Percentiles rank a stretch among this genome's conserved stretches.
Conservation (phyloP, 2,329 filamentous ascomycete genomes). For the Alternaria dauci region DNA sequence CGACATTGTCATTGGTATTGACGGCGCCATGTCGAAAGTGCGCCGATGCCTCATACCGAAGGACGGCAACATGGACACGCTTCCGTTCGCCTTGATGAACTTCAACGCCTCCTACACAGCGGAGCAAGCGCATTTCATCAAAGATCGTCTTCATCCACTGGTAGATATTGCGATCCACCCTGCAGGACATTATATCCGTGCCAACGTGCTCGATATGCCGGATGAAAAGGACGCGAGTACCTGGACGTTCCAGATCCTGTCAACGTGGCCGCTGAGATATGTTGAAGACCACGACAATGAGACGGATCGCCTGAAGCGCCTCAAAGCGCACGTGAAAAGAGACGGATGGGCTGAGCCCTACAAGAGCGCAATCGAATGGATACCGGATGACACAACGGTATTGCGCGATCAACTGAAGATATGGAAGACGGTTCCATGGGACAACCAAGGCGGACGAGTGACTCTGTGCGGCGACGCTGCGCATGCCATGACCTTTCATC, state of each 20-base stretch:
- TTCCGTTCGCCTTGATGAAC: slow-evolving; percentile 43
- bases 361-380: slow-evolving; percentile 45
- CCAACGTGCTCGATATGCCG: slow-evolving; percentile 45
- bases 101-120: slow-evolving; percentile 40
- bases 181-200: slow-evolving; percentile 41
- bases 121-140: slow-evolving; percentile 37
- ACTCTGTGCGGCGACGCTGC: slow-evolving; percentile 51
- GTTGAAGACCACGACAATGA: slow-evolving; percentile 43
- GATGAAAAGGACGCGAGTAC: slow-evolving; percentile 43
- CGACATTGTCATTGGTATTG: slow-evolving; percentile 34
- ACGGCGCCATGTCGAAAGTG: slow-evolving; percentile 39
- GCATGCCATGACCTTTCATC: slow-evolving; percentile 54
- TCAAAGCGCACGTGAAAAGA: slow-evolving; percentile 39
- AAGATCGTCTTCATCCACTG: slow-evolving; percentile 37
- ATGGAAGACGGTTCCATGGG: slow-evolving; percentile 48
- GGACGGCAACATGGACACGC: slow-evolving; percentile 30
- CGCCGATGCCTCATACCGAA: slow-evolving; percentile 35
- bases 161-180: slow-evolving; percentile 46
- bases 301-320: slow-evolving; percentile 26
- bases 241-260: slow-evolving; percentile 48
- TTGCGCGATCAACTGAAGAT: slow-evolving; percentile 45
- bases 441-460: slow-evolving; percentile 43
- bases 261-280: slow-evolving; percentile 39
- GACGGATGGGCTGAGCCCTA: slow-evolving; percentile 47
- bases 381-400: slow-evolving; percentile 41